Evolutionary conservation across 352 stramenopile genomes (phyloP).

Genomic region (Thraustochytrium sp.): DNA sequence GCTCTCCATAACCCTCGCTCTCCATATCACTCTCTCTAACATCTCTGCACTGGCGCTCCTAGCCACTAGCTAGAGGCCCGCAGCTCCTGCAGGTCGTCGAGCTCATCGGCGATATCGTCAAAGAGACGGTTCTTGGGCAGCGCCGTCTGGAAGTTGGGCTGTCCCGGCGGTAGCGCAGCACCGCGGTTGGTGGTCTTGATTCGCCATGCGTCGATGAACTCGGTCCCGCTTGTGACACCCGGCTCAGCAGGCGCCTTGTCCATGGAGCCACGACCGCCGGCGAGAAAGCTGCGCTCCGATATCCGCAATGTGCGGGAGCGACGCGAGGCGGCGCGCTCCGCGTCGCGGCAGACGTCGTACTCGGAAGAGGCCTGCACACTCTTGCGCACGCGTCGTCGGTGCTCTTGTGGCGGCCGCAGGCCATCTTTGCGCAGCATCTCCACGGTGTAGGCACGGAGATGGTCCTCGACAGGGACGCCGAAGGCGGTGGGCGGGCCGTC

Average conservation of each 20-base stretch:
- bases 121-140: slow-evolving; percentile 27
- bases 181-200: not conserved
- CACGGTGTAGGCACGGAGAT: slow-evolving; percentile 52
- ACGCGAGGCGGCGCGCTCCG: not conserved
- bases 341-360: not conserved
- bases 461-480: slow-evolving; percentile 53
- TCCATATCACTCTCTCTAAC: too few species aligned
- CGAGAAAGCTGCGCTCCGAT: slow-evolving; percentile 7
- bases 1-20: too few species aligned
- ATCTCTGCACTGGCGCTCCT: too few species aligned
- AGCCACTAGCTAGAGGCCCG: too few species aligned
- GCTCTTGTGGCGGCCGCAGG: not conserved
- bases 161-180: not conserved
- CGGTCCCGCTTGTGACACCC: not conserved
- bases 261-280: not conserved
- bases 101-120: slow-evolving; percentile 24
- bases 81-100: not conserved
- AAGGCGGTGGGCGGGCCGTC: slow-evolving; percentile 51
- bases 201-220: slow-evolving; percentile 16
- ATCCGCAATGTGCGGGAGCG: slow-evolving; percentile 22
- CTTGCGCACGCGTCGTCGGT: not conserved
- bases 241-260: not conserved
- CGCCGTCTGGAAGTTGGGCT: slow-evolving; percentile 1
- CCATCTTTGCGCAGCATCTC: slow-evolving; percentile 50
- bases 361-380: slow-evolving; percentile 27